These are phyloP conservation scores for Colletotrichum theobromicola DNA, from an alignment of 2,329 filamentous ascomycete species.

Conservation along the genomic window DNA sequence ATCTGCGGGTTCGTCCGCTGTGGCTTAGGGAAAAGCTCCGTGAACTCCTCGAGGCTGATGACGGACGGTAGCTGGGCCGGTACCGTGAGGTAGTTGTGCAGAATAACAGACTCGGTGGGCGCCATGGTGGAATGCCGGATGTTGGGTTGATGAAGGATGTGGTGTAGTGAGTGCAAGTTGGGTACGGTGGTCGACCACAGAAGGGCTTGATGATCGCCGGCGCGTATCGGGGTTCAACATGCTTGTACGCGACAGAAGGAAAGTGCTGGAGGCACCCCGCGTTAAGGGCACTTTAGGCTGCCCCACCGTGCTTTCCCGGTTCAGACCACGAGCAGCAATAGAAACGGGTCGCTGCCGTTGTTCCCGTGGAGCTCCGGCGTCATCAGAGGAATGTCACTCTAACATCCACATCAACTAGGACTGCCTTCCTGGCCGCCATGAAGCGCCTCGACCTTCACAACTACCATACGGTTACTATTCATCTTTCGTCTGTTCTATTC, in stretches of 20 bases:
- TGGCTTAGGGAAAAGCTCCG: constrained; percentile 73
- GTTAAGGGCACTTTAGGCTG: background rate
- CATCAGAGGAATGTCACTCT: background rate
- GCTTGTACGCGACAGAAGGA: background rate
- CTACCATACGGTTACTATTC: background rate
- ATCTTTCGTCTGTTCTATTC: background rate
- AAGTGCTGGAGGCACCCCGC: background rate
- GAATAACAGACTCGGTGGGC: constrained; percentile 75
- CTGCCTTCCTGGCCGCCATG: background rate
- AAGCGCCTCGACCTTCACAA: background rate
- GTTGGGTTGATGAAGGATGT: background rate
- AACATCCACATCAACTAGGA: background rate
- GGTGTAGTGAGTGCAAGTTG: background rate
- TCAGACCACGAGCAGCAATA: background rate
- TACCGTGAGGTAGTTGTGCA: constrained; percentile 78
- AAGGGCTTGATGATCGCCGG: background rate
- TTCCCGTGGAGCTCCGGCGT: background rate
- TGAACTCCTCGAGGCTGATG: constrained; percentile 77
- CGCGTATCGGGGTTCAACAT: background rate
- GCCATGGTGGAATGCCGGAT: constrained; percentile 57
- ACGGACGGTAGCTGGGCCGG: constrained; percentile 77
- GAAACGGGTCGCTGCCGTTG: background rate
- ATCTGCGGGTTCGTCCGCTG: constrained; percentile 71
- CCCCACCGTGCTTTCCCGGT: background rate
- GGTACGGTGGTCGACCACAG: background rate